Evolutionary conservation across 164 flowering plant genomes (phyloP).

Genomic region (Aristolochia contorta): DNA sequence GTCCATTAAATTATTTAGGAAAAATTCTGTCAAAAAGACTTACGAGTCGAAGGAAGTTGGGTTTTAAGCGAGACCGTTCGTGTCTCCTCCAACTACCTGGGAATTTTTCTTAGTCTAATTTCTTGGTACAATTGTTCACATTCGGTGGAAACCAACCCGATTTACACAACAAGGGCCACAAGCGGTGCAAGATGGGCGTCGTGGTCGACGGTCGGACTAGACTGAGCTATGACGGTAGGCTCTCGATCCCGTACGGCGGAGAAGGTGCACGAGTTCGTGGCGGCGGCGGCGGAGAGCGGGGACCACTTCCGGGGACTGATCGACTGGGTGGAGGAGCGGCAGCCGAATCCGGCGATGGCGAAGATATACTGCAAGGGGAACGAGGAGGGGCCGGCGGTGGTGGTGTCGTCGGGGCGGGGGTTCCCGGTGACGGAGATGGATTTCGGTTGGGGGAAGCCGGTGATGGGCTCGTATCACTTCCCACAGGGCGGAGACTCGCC

Average conservation of each 20-base stretch:
- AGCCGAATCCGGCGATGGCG: constrained; percentile 20
- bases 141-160: too few species aligned
- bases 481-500: constrained; percentile 29
- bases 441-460: constrained; percentile 33
- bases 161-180: too few species aligned
- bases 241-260: constrained; percentile 27
- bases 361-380: constrained; percentile 17
- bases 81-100: too few species aligned
- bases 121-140: too few species aligned
- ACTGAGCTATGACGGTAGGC: constrained; percentile 1
- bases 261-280: constrained; percentile 11
- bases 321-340: constrained; percentile 28
- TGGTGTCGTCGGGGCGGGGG: constrained; percentile 28
- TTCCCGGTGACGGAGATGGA: constrained; percentile 23
- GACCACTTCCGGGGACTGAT: constrained; percentile 30
- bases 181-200: constrained; percentile 12
- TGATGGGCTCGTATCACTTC: constrained; percentile 28
- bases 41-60: too few species aligned
- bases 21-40: too few species aligned
- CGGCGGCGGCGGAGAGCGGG: constrained; percentile 8
- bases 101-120: too few species aligned
- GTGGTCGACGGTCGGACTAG: constrained; percentile 13
- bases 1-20: too few species aligned
- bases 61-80: too few species aligned
- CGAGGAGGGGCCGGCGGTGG: constrained; percentile 23